Evolutionary conservation across 1,284 basidiomycete genomes (phyloP), one percentile per base, ranked within the genome.

Genomic region (Ustilago lituana): DNA sequence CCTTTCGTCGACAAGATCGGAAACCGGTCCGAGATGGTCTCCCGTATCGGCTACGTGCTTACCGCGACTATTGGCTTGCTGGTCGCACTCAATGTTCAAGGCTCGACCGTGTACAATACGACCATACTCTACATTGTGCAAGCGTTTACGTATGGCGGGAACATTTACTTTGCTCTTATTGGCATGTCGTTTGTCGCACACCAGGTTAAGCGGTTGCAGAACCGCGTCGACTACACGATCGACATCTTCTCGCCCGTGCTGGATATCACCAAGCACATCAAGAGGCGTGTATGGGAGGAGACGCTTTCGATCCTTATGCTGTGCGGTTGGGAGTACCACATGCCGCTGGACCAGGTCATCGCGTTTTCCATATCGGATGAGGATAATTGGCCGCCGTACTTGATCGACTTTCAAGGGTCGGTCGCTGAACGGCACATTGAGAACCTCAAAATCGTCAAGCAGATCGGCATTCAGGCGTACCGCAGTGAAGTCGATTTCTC

Each of bases 241-340:
- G 90, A 91, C 79, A 86, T 91, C 47, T 91, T 91, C 77, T 91
- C 89, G n/a, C 89, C 90, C 24, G 84, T 86, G 86, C 81, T 92
- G 58, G 88, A 91, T 79, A 81, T 89, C 38, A 86, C 87, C 1
- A 81, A 87, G 65, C 91, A 93, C 76, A 85, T 87, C 33, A 87
- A 85, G 62, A 86, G 90, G 11, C 86, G 91, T 5, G 89, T 92
- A n/a, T 91, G 90, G 90, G 89, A 92, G 77, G 91, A 93, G 80
- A 86, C 89, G 7, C 84, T 92, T 24, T 87, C 89, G 0, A 87
- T 88, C 0, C 82, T 93, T 6, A 81, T 92, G 14, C 84, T 92
- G 23, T 89, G 88, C 1, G 86, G 84, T 57, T 83, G 86, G 1
- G 85, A 87, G 32, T 88, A 87, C 72, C 84, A 84, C 32, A 91